Percentiles rank a stretch among this genome's conserved stretches.
Conservation (phyloP, 352 stramenopile species). For the Halophytophthora batemanensis region DNA sequence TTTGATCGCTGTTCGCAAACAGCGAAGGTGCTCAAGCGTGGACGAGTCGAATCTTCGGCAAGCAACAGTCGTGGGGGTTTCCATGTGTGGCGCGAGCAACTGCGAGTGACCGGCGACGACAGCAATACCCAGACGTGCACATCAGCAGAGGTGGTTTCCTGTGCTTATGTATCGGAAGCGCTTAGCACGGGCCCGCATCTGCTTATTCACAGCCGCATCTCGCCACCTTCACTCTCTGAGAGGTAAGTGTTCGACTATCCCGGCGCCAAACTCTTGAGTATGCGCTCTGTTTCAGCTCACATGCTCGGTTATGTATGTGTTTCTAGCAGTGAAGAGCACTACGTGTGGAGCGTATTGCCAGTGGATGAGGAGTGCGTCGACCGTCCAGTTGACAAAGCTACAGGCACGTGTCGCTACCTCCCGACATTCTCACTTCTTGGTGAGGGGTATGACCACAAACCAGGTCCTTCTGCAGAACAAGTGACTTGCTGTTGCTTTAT, state of each 20-base stretch:
- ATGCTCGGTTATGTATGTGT: background rate
- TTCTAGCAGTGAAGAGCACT: slow-evolving; percentile 4
- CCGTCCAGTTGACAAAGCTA: background rate
- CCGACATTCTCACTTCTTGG: slow-evolving; percentile 1
- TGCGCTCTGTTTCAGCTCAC: background rate
- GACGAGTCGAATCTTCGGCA: slow-evolving; percentile 8
- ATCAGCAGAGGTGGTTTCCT: slow-evolving; percentile 21
- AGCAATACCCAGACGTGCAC: background rate
- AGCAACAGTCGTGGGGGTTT: slow-evolving; percentile 13
- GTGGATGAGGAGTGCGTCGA: slow-evolving; percentile 1
- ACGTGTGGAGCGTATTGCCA: slow-evolving; percentile 22
- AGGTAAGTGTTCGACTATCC: slow-evolving; percentile 8
- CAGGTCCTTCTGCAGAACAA: slow-evolving; percentile 7
- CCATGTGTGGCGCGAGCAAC: slow-evolving; percentile 17
- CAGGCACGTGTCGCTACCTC: slow-evolving; percentile 18
- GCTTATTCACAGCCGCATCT: slow-evolving; percentile 20
- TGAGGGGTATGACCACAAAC: background rate
- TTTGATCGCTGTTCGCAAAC: slow-evolving; percentile 17
- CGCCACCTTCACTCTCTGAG: background rate
- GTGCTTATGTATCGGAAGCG: slow-evolving; percentile 20
- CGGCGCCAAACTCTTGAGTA: background rate
- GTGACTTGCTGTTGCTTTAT: slow-evolving; percentile 32
- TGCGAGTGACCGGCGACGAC: slow-evolving; percentile 16
- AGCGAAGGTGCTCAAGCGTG: slow-evolving; percentile 22
- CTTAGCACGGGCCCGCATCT: slow-evolving; percentile 22